A percentile compares a stretch with the other conserved stretches of the same genome.
phyloP scores from a whole-genome alignment of 164 flowering plant species.

The Echeveria elegans region DNA sequence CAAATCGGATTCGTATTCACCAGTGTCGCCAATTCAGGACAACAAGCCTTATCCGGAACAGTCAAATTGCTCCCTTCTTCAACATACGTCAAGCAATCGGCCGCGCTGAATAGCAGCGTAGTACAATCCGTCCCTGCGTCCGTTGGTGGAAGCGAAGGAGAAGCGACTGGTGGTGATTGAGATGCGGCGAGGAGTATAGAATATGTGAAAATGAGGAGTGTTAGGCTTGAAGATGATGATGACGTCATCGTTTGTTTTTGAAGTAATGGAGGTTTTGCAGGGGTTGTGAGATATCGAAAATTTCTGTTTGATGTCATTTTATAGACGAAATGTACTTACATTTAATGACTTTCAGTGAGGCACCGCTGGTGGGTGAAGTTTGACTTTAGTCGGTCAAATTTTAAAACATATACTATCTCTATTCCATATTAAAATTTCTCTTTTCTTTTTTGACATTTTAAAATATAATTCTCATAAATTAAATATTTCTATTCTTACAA shows the following conservation, averaged over 20 bases:
- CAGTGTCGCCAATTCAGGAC: conserved; percentile 8
- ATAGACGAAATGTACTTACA: too few relatives aligned
- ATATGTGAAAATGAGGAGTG: not conserved
- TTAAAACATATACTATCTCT: too few relatives aligned
- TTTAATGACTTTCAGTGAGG: too few relatives aligned
- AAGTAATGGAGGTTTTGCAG: not conserved
- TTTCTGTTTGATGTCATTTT: not conserved
- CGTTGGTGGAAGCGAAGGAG: not conserved
- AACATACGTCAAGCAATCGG: conserved; percentile 9
- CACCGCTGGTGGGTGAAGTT: too few relatives aligned
- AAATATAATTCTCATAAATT: too few relatives aligned
- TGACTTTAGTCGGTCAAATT: too few relatives aligned
- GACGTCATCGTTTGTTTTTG: not conserved
- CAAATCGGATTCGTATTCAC: conserved; percentile 7
- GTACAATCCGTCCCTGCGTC: conserved; percentile 1
- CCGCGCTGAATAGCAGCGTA: not conserved
- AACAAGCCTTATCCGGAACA: conserved; percentile 1
- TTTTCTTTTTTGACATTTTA: too few relatives aligned
- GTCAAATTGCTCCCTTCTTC: conserved; percentile 6
- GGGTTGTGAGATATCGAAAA: not conserved
- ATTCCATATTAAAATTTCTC: too few relatives aligned
- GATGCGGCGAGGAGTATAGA: not conserved
- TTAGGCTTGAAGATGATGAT: not conserved
- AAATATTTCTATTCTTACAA: too few relatives aligned
- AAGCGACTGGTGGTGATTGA: not conserved